Evolutionary conservation across 2,329 filamentous ascomycete genomes (phyloP).

Genomic region (Juglanconis juglandina): DNA sequence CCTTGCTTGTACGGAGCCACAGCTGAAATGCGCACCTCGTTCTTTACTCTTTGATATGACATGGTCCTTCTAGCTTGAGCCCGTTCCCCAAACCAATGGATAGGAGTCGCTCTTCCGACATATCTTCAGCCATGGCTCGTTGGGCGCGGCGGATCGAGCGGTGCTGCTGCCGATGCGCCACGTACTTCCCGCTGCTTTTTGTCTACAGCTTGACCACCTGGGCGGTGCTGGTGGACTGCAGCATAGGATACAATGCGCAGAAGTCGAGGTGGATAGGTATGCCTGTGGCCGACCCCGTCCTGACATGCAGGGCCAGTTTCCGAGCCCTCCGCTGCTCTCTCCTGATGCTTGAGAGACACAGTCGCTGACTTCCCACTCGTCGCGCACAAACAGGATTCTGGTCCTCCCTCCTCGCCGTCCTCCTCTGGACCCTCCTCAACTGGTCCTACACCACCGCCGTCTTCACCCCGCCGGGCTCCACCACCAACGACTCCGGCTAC

Average conservation of each 20-base stretch:
- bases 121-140: slow-evolving; percentile 46
- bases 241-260: slow-evolving; percentile 59
- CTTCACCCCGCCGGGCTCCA: slow-evolving; percentile 82
- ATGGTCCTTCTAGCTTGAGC: neutral
- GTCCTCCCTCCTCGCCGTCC: slow-evolving; percentile 61
- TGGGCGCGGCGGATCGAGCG: slow-evolving; percentile 73
- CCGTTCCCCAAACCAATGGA: slow-evolving; percentile 17
- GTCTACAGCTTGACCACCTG: slow-evolving; percentile 89
- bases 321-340: neutral
- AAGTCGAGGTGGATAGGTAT: slow-evolving; percentile 57
- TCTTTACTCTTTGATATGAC: neutral
- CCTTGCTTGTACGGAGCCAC: neutral
- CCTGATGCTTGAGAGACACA: neutral
- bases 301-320: neutral
- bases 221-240: slow-evolving; percentile 84
- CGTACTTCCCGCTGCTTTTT: slow-evolving; percentile 83
- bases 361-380: slow-evolving; percentile 18
- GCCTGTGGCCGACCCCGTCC: slow-evolving; percentile 20
- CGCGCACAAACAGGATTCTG: slow-evolving; percentile 40
- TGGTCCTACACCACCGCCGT: slow-evolving; percentile 90
- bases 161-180: slow-evolving; percentile 73
- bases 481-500: slow-evolving; percentile 66
- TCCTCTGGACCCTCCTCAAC: slow-evolving; percentile 76
- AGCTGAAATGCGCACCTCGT: neutral
- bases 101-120: slow-evolving; percentile 27